Evolutionary conservation across 495 filamentous ascomycete species (phyloP), one percentile per base, ranked within the genome.

Genomic region (Hypoxylon lenormandii): DNA sequence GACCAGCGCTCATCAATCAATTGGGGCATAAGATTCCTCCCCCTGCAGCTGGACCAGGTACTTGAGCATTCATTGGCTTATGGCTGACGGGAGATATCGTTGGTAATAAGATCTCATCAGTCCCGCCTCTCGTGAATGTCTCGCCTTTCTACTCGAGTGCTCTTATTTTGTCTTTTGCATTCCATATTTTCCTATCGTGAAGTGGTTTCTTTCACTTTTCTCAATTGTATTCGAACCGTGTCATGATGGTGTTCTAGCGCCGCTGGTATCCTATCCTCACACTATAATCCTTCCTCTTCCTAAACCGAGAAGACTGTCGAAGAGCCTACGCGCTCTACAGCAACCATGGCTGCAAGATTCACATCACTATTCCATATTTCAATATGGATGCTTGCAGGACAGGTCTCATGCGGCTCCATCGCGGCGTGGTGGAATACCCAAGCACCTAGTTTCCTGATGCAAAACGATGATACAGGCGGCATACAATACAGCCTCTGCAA

Each of bases 401-500:
- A 64, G n/a, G 69, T 64, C 18, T 72, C 64, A 13, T 64, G 69
- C 30, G 69, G 70, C 26, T 69, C 72, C 26, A 77, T 77, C 28
- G 64, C 72, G 13, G 74, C 64, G 18, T 77, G 66, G 69, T 77
- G 66, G 72, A 75, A 70, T 19, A 38, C 50, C 8, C 33, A 54
- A 19, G 72, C 61, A 3, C 69, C 74, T 7, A 71, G 64, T 45
- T 69, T 77, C 37, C 57, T 74, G 19, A 43, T 72, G 43, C 74
- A 77, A 36, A 69, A 77, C 62, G 63, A 67, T 21, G 64, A 74
- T 2, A 74, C 74, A 0, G 74, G 72, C 12, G 42, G 46, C 8
- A 70, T 77, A 68, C 65, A 49, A 42, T 70, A 77, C 47, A 75
- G 72, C 37, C 42, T 73, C 15, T 77, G 74, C 52, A 69, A 71